Conservation (phyloP, 2,329 filamentous ascomycete species). For the Curvularia sp. region DNA sequence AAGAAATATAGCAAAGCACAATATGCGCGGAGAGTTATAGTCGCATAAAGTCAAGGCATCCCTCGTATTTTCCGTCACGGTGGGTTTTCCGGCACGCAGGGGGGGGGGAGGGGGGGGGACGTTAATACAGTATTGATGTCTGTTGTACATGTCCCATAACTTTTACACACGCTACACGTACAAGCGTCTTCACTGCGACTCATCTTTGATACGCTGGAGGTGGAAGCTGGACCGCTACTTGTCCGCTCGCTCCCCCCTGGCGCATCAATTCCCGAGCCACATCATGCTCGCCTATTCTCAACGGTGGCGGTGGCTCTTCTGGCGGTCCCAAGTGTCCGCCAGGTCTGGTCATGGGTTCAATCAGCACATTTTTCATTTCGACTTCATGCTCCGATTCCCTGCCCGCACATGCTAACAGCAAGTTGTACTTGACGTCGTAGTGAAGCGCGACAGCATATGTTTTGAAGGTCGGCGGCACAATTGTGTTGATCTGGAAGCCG, state of each 20-base stretch:
- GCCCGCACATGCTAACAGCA: conserved; percentile 29
- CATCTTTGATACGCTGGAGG: conserved; percentile 17
- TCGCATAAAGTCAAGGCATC: too few species aligned
- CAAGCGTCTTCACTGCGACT: background rate
- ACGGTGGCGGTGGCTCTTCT: conserved; percentile 14
- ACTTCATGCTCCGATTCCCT: conserved; percentile 31
- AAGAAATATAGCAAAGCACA: too few species aligned
- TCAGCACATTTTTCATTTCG: conserved; percentile 19
- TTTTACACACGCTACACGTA: background rate
- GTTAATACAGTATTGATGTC: background rate
- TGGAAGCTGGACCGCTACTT: background rate
- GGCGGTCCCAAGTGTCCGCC: conserved; percentile 29
- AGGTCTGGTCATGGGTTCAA: conserved; percentile 29
- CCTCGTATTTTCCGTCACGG: too few species aligned
- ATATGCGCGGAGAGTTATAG: too few species aligned
- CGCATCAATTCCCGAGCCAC: conserved; percentile 5
- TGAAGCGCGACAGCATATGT: conserved; percentile 27
- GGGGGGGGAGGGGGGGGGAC: too few species aligned
- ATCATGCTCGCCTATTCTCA: conserved; percentile 14
- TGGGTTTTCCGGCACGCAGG: too few species aligned
- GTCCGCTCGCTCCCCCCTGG: background rate
- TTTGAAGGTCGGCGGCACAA: conserved; percentile 29
- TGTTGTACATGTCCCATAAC: background rate
- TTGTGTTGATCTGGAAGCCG: conserved; percentile 23
- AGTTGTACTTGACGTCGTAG: conserved; percentile 29